Base-by-base conservation (phyloP, 352 stramenopile genomes). In the Globisporangium parvum region DNA sequence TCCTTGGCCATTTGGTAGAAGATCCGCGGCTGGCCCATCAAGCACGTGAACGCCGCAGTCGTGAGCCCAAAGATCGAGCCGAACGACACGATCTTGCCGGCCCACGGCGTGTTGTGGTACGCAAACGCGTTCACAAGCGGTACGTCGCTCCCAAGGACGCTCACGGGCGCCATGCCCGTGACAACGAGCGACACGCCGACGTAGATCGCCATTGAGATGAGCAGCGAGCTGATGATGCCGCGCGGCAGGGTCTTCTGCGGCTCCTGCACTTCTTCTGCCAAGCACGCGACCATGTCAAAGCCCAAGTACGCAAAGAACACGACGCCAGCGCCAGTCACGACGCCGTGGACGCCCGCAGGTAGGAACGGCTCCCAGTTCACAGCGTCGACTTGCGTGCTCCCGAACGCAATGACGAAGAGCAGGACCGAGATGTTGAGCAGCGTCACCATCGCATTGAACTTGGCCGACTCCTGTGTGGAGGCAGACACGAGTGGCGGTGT, bases 201-300 rank as follows among this genome's bases (percentile, higher is more conserved):
- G 71, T 97, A 98, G 49, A 98, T 95, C 4, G 74, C 67, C 62
- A 96, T 94, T 6, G 88, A 96, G 51, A 97, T 95, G 23, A 96
- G 56, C 2, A 98, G 69, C 6, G 85, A 96, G 23, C 86, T 87
- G 55, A 97, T 93, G 55, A 98, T 97, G 26, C 88, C 91, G 45
- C 95, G 93, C 2, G 91, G 92, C 37, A 97, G 69, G 41, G 94
- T 96, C 24, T 67, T 75, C 58, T 97, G 88, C 4, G 91, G 91
- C 49, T 96, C 74, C 21, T 93, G 71, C 2, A 97, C 89, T 66
- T 98, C 92, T 61, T 97, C 91, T 0, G 87, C 88, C 24, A 97
- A 73, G 65, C 87, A 97, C 6, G 88, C 84, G 24, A 97, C 90
- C 87, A 97, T 96, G 58, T 98, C 92, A 67, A 98, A 98, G 33